Conservation (phyloP, 2,329 filamentous ascomycete species). For the Fusarium domesticum region DNA sequence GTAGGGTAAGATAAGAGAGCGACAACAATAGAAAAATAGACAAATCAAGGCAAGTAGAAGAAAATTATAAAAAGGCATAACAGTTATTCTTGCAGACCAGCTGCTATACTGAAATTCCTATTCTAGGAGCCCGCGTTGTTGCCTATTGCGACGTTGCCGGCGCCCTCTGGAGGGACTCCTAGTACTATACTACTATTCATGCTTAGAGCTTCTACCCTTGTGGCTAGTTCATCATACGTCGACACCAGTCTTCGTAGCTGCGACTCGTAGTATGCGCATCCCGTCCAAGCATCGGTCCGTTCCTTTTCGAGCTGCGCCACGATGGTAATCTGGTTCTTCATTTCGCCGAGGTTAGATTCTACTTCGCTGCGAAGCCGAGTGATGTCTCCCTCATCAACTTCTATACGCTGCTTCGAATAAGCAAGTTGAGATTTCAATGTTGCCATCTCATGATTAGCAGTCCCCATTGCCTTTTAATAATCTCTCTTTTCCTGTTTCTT, state of each 20-base stretch:
- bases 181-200: not conserved
- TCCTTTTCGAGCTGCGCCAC: not conserved
- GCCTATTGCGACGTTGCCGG: not conserved
- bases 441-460: not conserved
- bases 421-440: not conserved
- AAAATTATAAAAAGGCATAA: no score
- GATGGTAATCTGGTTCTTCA: not conserved
- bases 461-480: not conserved
- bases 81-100: not conserved
- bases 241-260: not conserved
- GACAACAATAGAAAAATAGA: no score
- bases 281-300: not conserved
- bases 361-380: not conserved
- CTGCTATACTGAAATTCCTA: not conserved
- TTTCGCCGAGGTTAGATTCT: not conserved
- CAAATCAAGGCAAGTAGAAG: no score
- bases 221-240: not conserved
- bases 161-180: not conserved
- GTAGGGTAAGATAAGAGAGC: no score
- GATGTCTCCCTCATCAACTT: not conserved
- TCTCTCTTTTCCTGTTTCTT: not conserved
- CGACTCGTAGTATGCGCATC: not conserved
- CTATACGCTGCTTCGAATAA: not conserved
- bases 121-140: no score
- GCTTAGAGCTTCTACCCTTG: not conserved